phyloP scores from a whole-genome alignment of 164 flowering plant genomes.

The Stephania cephalantha region DNA sequence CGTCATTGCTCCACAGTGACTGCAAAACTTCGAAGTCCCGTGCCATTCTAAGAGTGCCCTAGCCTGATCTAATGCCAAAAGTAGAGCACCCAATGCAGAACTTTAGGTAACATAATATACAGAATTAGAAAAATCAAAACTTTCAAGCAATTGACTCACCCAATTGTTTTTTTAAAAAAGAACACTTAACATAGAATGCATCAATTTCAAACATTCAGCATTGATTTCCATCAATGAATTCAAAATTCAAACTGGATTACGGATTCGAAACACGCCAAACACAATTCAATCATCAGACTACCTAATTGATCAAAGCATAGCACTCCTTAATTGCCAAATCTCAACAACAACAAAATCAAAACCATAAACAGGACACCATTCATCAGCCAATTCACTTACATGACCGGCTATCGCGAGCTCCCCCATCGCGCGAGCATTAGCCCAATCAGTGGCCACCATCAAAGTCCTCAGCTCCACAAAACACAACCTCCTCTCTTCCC shows the following conservation, averaged over 20 bases:
- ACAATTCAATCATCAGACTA: not conserved
- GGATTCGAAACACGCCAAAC: too few species aligned
- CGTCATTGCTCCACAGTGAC: conserved; percentile 66
- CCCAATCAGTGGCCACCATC: conserved; percentile 98
- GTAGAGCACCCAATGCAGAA: conserved; percentile 9
- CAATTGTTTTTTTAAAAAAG: too few species aligned
- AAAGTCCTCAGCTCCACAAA: conserved; percentile 83
- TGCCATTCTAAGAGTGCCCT: conserved; percentile 95
- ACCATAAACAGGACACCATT: not conserved
- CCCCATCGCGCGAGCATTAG: conserved; percentile 54
- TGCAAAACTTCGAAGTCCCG: conserved; percentile 63
- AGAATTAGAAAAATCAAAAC: not conserved
- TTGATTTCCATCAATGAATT: not conserved
- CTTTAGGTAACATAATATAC: not conserved
- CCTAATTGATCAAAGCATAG: not conserved
- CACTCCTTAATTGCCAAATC: too few species aligned
- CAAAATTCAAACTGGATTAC: too few species aligned
- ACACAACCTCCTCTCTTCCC: conserved; percentile 27
- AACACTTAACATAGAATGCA: not conserved
- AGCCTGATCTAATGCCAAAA: conserved; percentile 45
- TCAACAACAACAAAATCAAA: not conserved
- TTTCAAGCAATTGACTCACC: not conserved
- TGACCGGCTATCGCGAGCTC: conserved; percentile 91
- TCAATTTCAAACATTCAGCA: not conserved
- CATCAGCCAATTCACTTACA: conserved; percentile 35